Evolutionary conservation across 1,284 basidiomycete species (phyloP).

Genomic region (Microstroma glucosiphilum): DNA sequence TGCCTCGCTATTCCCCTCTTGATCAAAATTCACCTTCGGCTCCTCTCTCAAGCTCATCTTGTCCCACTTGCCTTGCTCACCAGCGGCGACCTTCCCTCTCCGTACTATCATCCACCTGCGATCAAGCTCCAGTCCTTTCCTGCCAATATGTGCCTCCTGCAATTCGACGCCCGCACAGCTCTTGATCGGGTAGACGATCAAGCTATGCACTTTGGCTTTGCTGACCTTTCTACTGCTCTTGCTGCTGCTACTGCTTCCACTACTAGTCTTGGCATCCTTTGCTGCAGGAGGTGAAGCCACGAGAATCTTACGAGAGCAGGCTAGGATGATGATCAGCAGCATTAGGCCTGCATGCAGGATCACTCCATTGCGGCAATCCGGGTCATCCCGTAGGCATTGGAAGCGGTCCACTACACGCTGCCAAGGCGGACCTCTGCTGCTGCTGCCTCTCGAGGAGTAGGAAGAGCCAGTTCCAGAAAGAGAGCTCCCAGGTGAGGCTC

Average conservation of each 20-base stretch:
- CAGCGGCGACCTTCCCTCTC: background rate
- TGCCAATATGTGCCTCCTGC: conserved; percentile 9
- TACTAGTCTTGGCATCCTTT: background rate
- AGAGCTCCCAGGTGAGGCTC: too few species aligned
- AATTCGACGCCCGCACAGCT: conserved; percentile 26
- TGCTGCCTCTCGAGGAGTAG: too few species aligned
- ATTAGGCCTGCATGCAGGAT: background rate
- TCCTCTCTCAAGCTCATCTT: conserved; percentile 29
- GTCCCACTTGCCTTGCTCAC: conserved; percentile 8
- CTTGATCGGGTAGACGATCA: conserved; percentile 39
- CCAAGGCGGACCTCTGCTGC: conserved; percentile 5
- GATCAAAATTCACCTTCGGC: conserved; percentile 24
- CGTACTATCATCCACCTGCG: conserved; percentile 35
- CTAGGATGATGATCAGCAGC: background rate
- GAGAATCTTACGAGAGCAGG: background rate
- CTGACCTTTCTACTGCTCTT: background rate
- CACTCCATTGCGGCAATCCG: background rate
- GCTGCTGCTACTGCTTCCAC: too few species aligned
- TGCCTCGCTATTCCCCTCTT: conserved; percentile 15
- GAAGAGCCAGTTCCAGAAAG: too few species aligned
- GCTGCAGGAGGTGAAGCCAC: background rate
- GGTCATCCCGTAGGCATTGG: background rate
- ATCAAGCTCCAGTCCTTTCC: conserved; percentile 34
- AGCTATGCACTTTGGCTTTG: conserved; percentile 20
- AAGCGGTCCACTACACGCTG: conserved; percentile 8